These are phyloP conservation scores for Cudoniella acicularis DNA, from an alignment of 495 filamentous ascomycete genomes.

Conservation along the genomic window DNA sequence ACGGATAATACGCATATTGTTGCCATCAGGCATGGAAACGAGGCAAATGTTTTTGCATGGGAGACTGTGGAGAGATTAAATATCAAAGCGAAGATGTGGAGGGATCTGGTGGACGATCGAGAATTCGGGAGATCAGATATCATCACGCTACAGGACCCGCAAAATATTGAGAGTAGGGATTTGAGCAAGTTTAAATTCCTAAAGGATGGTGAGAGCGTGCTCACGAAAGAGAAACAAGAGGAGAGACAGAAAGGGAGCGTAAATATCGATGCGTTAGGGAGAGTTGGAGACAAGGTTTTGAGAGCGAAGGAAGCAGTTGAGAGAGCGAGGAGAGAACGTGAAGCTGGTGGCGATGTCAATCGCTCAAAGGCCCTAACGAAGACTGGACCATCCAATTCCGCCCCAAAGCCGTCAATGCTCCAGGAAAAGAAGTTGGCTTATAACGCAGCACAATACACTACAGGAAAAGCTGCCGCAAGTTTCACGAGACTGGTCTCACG, in stretches of 20 bases:
- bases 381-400: slow-evolving; percentile 13
- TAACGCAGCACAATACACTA: slow-evolving; percentile 88
- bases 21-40: slow-evolving; percentile 68
- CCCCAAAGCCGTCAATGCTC: slow-evolving; percentile 32
- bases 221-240: slow-evolving; percentile 58
- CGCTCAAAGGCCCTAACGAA: slow-evolving; percentile 44
- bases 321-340: slow-evolving; percentile 61
- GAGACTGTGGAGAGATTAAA: slow-evolving; percentile 94
- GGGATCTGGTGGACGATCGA: slow-evolving; percentile 80
- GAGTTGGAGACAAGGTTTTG: slow-evolving; percentile 76
- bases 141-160: slow-evolving; percentile 94
- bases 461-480: slow-evolving; percentile 85
- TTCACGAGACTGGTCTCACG: slow-evolving; percentile 94
- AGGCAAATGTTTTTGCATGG: slow-evolving; percentile 93
- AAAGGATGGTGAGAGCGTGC: slow-evolving; percentile 70
- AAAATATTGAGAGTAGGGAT: slow-evolving; percentile 80
- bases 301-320: slow-evolving; percentile 90
- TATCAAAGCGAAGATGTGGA: slow-evolving; percentile 97
- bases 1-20: slow-evolving; percentile 98
- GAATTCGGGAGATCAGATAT: slow-evolving; percentile 91
- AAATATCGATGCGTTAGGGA: slow-evolving; percentile 73
- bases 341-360: slow-evolving; percentile 47
- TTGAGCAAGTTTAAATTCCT: slow-evolving; percentile 87
- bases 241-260: slow-evolving; percentile 62
- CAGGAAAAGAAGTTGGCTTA: slow-evolving; percentile 56